phyloP scores from a whole-genome alignment of 139 green algal species.

The Closterium sp. region DNA sequence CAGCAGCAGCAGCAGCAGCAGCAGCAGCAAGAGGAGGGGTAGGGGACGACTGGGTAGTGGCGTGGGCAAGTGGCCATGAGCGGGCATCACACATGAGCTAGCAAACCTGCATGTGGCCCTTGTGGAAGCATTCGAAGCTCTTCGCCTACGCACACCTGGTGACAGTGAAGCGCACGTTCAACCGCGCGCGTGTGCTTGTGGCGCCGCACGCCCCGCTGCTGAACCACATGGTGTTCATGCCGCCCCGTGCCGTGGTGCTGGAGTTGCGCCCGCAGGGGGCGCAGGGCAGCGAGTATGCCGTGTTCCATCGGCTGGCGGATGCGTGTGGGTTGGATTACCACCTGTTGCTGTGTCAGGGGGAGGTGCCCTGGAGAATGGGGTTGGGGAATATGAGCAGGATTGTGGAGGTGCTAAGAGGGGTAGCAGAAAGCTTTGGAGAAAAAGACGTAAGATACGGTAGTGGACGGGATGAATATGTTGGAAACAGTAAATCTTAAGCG shows the following conservation, averaged over 20 bases:
- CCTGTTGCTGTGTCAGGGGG: too few species aligned
- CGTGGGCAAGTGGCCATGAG: background rate
- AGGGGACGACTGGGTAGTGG: background rate
- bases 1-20: too few species aligned
- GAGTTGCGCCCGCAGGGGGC: background rate
- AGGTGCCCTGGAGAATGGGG: too few species aligned
- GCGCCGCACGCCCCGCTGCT: background rate
- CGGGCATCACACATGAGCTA: background rate
- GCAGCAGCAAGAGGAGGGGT: too few species aligned
- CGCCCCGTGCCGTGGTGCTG: background rate
- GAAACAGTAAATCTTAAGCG: too few species aligned
- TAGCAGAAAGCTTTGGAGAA: background rate
- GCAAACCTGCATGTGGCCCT: background rate
- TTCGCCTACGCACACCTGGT: background rate
- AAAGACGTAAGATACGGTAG: background rate
- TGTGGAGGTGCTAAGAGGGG: background rate
- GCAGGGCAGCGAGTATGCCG: background rate
- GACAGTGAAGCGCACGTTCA: background rate
- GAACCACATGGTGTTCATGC: background rate
- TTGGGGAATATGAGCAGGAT: too few species aligned
- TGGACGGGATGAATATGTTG: too few species aligned
- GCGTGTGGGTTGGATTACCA: too few species aligned
- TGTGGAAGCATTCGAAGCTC: background rate
- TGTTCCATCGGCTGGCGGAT: too few species aligned
- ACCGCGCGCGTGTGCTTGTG: background rate